These are phyloP conservation scores for Cercospora citrullina DNA, from an alignment of 2,329 filamentous ascomycete species.

Conservation along the genomic window DNA sequence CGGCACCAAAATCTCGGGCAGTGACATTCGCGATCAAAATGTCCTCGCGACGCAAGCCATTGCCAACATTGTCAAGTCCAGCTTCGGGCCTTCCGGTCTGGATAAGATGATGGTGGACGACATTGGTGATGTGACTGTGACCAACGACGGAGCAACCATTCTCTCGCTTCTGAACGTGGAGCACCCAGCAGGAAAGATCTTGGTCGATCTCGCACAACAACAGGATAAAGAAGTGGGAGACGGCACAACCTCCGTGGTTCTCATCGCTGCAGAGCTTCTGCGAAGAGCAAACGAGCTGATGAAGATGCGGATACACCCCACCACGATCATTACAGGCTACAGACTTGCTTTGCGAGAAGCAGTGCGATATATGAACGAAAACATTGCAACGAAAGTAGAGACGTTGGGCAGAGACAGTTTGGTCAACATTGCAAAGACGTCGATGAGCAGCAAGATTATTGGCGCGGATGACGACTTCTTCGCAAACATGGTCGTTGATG, in stretches of 20 bases:
- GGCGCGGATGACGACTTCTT: constrained; percentile 96
- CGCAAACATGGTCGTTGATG: constrained; percentile 94
- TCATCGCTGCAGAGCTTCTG: constrained; percentile 94
- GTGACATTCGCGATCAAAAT: constrained; percentile 97
- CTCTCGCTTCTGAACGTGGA: constrained; percentile 93
- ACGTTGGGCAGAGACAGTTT: constrained; percentile 85
- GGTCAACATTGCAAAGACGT: constrained; percentile 94
- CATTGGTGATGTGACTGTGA: constrained; percentile 98
- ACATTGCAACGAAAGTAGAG: constrained; percentile 94
- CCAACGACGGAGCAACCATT: constrained; percentile 97
- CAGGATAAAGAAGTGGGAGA: constrained; percentile 99
- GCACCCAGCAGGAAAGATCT: constrained; percentile 95
- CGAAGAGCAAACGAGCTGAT: constrained; percentile 94
- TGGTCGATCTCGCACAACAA: constrained; percentile 95
- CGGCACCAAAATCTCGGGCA: constrained; percentile 93
- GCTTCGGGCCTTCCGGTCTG: constrained; percentile 92
- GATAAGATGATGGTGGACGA: constrained; percentile 99
- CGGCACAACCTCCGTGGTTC: constrained; percentile 94
- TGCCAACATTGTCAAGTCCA: constrained; percentile 98
- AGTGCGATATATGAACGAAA: constrained; percentile 98
- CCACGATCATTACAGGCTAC: constrained; percentile 98
- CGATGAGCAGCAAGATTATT: constrained; percentile 99
- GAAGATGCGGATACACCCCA: constrained; percentile 99
- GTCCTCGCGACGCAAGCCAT: constrained; percentile 95
- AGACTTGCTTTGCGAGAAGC: constrained; percentile 91